Percentiles rank a stretch among this genome's conserved stretches.
Evolutionary conservation across 1,139 yeast genomes (phyloP).

Genomic region (Tardiomyces depauwii): DNA sequence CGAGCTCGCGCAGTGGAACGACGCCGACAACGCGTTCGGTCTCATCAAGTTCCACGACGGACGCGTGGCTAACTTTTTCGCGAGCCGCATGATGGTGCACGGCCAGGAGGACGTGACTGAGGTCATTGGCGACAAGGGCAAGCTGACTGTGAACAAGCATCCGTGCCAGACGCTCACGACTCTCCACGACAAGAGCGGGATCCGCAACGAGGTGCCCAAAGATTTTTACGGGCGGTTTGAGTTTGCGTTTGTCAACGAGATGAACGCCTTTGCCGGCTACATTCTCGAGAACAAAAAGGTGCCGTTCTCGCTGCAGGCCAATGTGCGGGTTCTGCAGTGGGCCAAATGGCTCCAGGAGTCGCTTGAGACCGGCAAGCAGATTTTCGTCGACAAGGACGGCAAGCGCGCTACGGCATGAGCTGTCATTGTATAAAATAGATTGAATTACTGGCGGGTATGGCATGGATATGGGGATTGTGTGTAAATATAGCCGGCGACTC

Average conservation of each 20-base stretch:
- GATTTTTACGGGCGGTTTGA: slow-evolving; percentile 12
- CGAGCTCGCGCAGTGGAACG: slow-evolving; percentile 11
- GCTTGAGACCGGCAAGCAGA: slow-evolving; percentile 10
- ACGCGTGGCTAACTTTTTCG: slow-evolving; percentile 13
- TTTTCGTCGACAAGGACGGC: slow-evolving; percentile 11
- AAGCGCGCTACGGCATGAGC: no score
- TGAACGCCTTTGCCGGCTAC: slow-evolving; percentile 8
- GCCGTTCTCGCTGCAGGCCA: slow-evolving; percentile 12
- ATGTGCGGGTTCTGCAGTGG: slow-evolving; percentile 14
- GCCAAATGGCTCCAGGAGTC: slow-evolving; percentile 13
- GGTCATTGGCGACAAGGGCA: slow-evolving; percentile 14
- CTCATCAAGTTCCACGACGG: slow-evolving; percentile 14
- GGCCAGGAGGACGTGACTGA: slow-evolving; percentile 16
- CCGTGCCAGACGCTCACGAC: slow-evolving; percentile 10
- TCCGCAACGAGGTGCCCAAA: slow-evolving; percentile 11
- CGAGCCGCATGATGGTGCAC: slow-evolving; percentile 15
- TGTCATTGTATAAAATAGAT: neutral
- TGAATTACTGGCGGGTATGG: neutral
- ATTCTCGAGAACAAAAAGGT: slow-evolving; percentile 9
- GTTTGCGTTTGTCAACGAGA: slow-evolving; percentile 11
- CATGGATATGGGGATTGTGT: neutral
- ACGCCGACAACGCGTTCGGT: slow-evolving; percentile 14
- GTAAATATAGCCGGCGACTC: no score
- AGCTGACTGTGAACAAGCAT: slow-evolving; percentile 12
- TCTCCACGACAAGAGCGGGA: slow-evolving; percentile 9